These are phyloP conservation scores for Fusarium albidum DNA, from an alignment of 2,329 filamentous ascomycete species.

Conservation along the genomic window DNA sequence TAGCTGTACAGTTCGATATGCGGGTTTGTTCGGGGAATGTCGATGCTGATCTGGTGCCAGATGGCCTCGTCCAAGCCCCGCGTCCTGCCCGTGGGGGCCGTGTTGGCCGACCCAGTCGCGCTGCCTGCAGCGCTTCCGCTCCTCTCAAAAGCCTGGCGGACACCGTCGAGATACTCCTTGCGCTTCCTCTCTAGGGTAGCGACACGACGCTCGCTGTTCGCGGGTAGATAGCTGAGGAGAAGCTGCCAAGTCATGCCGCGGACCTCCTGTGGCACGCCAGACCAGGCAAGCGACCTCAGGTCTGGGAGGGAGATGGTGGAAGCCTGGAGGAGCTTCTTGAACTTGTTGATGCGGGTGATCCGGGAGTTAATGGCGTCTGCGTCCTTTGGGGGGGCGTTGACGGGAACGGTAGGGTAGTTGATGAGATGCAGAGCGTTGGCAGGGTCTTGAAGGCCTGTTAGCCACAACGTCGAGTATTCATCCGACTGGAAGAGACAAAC, in stretches of 20 bases:
- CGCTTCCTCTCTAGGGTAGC: slow-evolving; percentile 91
- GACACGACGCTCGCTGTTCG: slow-evolving; percentile 93
- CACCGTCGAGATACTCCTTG: slow-evolving; percentile 95
- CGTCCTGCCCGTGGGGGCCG: slow-evolving; percentile 53
- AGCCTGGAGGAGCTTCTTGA: slow-evolving; percentile 93
- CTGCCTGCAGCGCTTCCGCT: slow-evolving; percentile 59
- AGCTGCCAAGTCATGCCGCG: slow-evolving; percentile 99
- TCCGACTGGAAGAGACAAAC: slow-evolving; percentile 46
- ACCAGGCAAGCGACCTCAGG: slow-evolving; percentile 88
- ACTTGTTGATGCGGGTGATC: slow-evolving; percentile 96
- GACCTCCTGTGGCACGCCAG: slow-evolving; percentile 92
- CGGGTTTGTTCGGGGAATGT: slow-evolving; percentile 94
- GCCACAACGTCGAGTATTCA: slow-evolving; percentile 2
- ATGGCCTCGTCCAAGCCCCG: slow-evolving; percentile 92
- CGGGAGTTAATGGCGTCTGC: slow-evolving; percentile 85
- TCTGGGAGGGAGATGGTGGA: slow-evolving; percentile 88
- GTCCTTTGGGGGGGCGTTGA: slow-evolving; percentile 82
- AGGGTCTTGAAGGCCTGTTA: slow-evolving; percentile 62
- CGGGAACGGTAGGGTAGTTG: slow-evolving; percentile 78
- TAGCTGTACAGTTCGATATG: slow-evolving; percentile 95
- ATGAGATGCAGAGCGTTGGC: slow-evolving; percentile 96
- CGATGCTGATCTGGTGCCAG: slow-evolving; percentile 99
- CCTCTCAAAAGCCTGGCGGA: slow-evolving; percentile 75
- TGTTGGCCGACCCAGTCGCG: slow-evolving; percentile 48
- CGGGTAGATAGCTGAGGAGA: slow-evolving; percentile 91